Evolutionary conservation across 371 early-diverging fungal genomes (phyloP).

Genomic region (Entomophthora muscae): DNA sequence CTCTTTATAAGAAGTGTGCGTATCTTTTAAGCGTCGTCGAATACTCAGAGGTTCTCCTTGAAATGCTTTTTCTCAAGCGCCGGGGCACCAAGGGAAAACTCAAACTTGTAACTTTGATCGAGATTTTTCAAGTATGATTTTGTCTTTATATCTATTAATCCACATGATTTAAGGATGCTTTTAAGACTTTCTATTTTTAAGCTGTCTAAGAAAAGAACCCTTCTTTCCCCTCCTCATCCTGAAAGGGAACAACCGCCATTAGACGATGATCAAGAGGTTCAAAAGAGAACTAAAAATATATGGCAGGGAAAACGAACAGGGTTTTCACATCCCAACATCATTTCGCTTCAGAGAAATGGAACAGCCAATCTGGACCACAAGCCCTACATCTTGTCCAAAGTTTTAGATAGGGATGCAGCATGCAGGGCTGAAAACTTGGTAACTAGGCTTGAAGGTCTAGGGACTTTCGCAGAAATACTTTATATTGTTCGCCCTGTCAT

Average conservation of each 20-base stretch:
- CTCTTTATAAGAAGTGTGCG: conserved; percentile 33
- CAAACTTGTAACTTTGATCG: conserved; percentile 43
- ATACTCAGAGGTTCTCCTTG: conserved; percentile 60
- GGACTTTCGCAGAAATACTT: conserved; percentile 51
- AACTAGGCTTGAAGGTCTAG: conserved; percentile 27
- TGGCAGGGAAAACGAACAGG: conserved; percentile 38
- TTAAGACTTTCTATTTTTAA: conserved; percentile 5
- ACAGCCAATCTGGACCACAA: conserved; percentile 21
- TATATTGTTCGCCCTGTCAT: conserved; percentile 71
- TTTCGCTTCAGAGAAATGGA: conserved; percentile 25
- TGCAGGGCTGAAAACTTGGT: conserved; percentile 51
- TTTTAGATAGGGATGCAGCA: conserved; percentile 36
- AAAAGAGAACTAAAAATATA: conserved; percentile 12
- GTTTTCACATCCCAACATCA: conserved; percentile 17
- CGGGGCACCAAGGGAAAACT: conserved; percentile 43
- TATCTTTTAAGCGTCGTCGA: conserved; percentile 48
- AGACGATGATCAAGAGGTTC: conserved; percentile 17
- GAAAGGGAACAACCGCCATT: conserved; percentile 54
- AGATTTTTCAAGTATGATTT: conserved; percentile 48
- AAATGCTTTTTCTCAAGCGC: conserved; percentile 64
- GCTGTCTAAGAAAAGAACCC: conserved; percentile 1
- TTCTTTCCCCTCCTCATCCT: conserved; percentile 38
- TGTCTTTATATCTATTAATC: neutral
- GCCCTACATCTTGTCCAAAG: conserved; percentile 40
- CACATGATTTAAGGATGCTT: neutral